These are phyloP conservation scores for Mitragyna speciosa DNA, from an alignment of 257 asterid species.

Conservation along the genomic window DNA sequence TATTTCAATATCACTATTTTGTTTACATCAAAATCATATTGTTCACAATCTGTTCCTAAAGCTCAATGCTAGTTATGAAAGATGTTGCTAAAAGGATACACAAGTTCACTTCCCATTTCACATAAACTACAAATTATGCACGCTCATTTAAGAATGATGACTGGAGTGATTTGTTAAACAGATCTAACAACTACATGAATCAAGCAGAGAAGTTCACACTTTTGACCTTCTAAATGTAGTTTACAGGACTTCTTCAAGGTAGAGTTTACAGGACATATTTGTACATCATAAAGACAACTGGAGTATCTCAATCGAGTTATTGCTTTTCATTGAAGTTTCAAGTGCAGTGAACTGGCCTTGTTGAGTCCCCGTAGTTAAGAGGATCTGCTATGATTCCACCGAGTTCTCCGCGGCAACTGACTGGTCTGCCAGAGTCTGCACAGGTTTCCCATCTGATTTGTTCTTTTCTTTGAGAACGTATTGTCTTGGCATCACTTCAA, in stretches of 20 bases:
- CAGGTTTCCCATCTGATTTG: conserved; percentile 56
- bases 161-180: not conserved
- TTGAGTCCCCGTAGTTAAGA: conserved; percentile 31
- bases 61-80: not conserved
- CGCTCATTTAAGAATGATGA: not conserved
- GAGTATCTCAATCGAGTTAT: conserved; percentile 23
- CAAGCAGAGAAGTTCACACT: not conserved
- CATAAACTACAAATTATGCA: conserved; percentile 7
- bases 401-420: not conserved
- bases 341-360: not conserved
- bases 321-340: conserved; percentile 17
- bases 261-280: not conserved
- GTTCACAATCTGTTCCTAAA: not conserved
- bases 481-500: conserved; percentile 97
- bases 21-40: conserved; percentile 5
- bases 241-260: too few relatives aligned
- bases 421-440: conserved; percentile 24
- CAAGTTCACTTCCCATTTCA: not conserved
- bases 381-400: conserved; percentile 33
- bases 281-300: conserved; percentile 24
- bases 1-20: not conserved
- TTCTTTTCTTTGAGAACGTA: conserved; percentile 79
- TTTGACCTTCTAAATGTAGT: not conserved
- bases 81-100: not conserved
- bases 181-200: not conserved